These are phyloP conservation scores for Monosporascus sp. DNA, from an alignment of 2,329 filamentous ascomycete species.

Conservation along the genomic window DNA sequence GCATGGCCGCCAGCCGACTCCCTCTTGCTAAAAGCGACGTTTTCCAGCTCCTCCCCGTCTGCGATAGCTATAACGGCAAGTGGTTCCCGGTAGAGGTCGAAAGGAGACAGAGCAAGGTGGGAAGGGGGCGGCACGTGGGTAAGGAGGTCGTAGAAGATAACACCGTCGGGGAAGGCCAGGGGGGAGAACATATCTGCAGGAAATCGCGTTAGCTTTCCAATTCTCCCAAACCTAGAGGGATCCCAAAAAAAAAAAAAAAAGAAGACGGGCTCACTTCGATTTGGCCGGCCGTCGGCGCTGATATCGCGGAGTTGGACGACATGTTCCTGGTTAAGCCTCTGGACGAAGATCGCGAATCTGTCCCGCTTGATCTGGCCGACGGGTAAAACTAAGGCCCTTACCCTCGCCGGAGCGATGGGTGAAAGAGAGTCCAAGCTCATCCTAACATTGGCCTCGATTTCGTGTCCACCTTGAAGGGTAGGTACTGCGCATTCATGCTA, in stretches of 20 bases:
- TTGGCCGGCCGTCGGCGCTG: conserved; percentile 75
- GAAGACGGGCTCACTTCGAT: conserved; percentile 65
- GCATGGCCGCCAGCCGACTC: conserved; percentile 46
- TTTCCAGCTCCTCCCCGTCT: conserved; percentile 67
- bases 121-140: conserved; percentile 74
- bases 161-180: conserved; percentile 76
- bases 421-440: conserved; percentile 89
- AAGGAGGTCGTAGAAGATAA: conserved; percentile 82
- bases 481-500: neutral
- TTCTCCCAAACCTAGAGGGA: neutral
- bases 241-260: too few relatives aligned
- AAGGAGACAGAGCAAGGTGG: conserved; percentile 75
- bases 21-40: conserved; percentile 47
- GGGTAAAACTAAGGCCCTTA: conserved; percentile 81
- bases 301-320: conserved; percentile 81
- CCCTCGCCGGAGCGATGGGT: conserved; percentile 84
- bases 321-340: conserved; percentile 71
- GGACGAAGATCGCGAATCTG: conserved; percentile 72
- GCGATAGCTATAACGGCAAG: conserved; percentile 79
- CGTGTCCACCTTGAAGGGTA: neutral
- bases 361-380: conserved; percentile 79
- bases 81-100: conserved; percentile 84
- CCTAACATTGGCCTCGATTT: conserved; percentile 40
- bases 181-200: conserved; percentile 85
- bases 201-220: conserved; percentile 10